phyloP scores from a whole-genome alignment of 495 filamentous ascomycete genomes.

The Apiosordaria backusii region DNA sequence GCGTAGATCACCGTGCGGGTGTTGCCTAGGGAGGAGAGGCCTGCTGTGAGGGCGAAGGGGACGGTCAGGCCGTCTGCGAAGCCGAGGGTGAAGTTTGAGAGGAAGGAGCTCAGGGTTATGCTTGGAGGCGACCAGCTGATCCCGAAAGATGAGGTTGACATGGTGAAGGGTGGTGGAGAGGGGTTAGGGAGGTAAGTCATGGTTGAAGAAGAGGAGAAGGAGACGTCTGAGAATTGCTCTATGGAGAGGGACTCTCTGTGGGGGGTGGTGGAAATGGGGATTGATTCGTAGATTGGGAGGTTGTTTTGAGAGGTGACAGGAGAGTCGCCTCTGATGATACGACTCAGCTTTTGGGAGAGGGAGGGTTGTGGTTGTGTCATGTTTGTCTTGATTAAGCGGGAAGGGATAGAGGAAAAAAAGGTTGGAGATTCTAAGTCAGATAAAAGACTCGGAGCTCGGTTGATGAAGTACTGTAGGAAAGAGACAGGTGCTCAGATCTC shows the following conservation, averaged over 20 bases:
- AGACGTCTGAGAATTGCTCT: background rate
- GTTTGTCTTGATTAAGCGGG: background rate
- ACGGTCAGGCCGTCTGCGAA: slow-evolving; percentile 64
- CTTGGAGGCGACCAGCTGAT: slow-evolving; percentile 1
- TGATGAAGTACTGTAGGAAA: background rate
- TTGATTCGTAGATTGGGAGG: slow-evolving; percentile 7
- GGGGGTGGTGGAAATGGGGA: background rate
- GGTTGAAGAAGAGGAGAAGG: background rate
- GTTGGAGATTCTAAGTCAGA: too few species aligned
- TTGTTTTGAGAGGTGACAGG: background rate
- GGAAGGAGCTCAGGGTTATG: slow-evolving; percentile 27
- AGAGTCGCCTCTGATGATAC: background rate
- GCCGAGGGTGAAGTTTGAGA: slow-evolving; percentile 48
- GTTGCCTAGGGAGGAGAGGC: slow-evolving; percentile 57
- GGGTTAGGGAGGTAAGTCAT: background rate
- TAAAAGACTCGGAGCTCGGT: too few species aligned
- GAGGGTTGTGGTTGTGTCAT: background rate
- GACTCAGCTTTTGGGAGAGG: background rate
- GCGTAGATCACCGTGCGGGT: slow-evolving; percentile 65
- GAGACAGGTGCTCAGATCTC: background rate
- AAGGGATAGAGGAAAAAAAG: background rate
- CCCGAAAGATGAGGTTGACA: background rate
- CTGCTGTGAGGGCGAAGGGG: slow-evolving; percentile 63
- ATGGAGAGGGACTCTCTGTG: background rate
- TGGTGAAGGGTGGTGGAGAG: background rate